Base-by-base conservation (phyloP, 1,284 basidiomycete species). In the Coniophora puteana region DNA sequence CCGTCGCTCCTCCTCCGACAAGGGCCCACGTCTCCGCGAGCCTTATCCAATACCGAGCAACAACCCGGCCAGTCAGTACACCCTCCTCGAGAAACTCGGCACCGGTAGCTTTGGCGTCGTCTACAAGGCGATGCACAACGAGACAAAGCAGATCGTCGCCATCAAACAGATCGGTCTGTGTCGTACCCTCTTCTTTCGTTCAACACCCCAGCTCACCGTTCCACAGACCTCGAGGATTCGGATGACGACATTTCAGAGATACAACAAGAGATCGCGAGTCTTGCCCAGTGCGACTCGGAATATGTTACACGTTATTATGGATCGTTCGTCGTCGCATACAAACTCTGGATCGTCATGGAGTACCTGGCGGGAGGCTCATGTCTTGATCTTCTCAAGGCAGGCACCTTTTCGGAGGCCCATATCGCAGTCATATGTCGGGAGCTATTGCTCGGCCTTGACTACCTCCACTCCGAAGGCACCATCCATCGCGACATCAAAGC, bases 291-390 rank as follows among this genome's bases (percentile, higher is more conserved):
- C 68, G 92, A 94, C 59, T 96, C 93, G 8, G 89, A 94, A 65
- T 92, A 91, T 62, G 92, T 99, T 43, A 99, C 95, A 26, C 76
- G 86, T 35, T 99, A 98, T 65, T 98, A 96, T 56, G 95, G 93
- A 38, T 94, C 92, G 41, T 99, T 99, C 63, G 91, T 99, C 46
- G 85, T 91, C 50, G 84, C 90, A 12, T 98, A 95, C 73, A 96
- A 97, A 63, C 74, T 99, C 14, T 99, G 96, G 96, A 99, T 99
- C 59, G 76, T 99, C 57, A 99, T 99, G 96, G 95, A 99, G 64
- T 98, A 93, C 62, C 84, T 98, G 38, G 93, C 93, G 0, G 96
- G 95, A 24, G 95, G 95, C n/a, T 97, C 93, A 16, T 97, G 95
- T 67, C 79, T 96, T 38, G 95, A 98, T 62, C 74, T 99, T 36